Conservation (phyloP, 2,329 filamentous ascomycete genomes). For the Trichoderma lentiforme region DNA sequence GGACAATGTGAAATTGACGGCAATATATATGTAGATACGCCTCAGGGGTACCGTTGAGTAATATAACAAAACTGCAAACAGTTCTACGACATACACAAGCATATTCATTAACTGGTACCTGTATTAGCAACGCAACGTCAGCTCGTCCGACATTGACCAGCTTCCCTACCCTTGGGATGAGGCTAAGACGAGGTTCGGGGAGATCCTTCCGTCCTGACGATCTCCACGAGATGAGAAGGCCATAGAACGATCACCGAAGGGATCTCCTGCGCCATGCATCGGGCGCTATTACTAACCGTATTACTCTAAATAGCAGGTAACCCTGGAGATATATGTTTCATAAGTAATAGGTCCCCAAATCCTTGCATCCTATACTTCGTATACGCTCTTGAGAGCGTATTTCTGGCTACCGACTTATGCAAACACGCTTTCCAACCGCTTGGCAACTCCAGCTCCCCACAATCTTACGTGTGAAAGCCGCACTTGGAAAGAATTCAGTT, state of each 20-base stretch:
- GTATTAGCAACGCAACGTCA: not conserved
- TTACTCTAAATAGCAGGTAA: not conserved
- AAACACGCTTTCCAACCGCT: not conserved
- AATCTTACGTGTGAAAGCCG: not conserved
- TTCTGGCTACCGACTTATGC: not conserved
- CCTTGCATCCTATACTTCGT: not conserved
- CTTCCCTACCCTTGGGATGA: not conserved
- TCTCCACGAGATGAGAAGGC: not conserved
- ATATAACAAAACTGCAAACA: not conserved
- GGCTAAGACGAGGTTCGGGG: not conserved
- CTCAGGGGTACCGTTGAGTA: not conserved
- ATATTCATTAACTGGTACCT: not conserved
- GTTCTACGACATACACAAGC: too few species aligned
- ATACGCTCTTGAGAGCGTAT: not conserved
- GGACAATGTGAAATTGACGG: not conserved
- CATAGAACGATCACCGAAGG: not conserved
- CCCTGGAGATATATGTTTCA: not conserved
- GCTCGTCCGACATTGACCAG: not conserved
- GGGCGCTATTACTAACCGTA: not conserved
- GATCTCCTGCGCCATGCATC: not conserved
- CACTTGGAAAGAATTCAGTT: not conserved
- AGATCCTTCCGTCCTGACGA: not conserved
- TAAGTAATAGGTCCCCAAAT: not conserved
- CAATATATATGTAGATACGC: not conserved
- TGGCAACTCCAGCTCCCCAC: not conserved